Percentiles rank a stretch among this genome's conserved stretches.
These are phyloP conservation scores for Mucor sp. DNA, from an alignment of 371 early-diverging fungal genomes.

Conservation along the genomic window DNA sequence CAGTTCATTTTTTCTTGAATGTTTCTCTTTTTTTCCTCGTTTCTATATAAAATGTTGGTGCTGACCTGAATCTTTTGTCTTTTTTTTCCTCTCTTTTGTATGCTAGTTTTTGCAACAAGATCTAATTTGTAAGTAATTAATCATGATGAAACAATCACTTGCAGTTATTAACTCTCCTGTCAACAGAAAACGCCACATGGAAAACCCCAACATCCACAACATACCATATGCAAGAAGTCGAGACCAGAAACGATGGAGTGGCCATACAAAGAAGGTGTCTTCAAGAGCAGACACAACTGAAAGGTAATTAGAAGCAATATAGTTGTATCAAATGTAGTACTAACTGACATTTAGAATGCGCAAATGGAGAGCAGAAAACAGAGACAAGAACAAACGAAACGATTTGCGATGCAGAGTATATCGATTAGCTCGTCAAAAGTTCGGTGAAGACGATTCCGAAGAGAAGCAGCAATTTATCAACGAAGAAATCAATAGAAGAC, in stretches of 20 bases:
- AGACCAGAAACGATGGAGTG: slow-evolving; percentile 61
- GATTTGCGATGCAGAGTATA: slow-evolving; percentile 74
- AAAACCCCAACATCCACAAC: slow-evolving; percentile 45
- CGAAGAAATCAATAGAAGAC: slow-evolving; percentile 56
- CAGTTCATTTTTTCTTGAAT: background rate
- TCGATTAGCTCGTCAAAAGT: slow-evolving; percentile 64
- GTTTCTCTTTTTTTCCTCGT: background rate
- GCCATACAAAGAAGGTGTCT: slow-evolving; percentile 56
- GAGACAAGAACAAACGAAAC: slow-evolving; percentile 65
- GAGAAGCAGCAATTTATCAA: slow-evolving; percentile 66
- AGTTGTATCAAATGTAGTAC: slow-evolving; percentile 5
- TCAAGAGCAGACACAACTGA: slow-evolving; percentile 55
- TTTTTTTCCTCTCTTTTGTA: background rate
- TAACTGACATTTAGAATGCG: slow-evolving; percentile 45
- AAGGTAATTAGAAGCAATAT: slow-evolving; percentile 31
- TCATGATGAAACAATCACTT: background rate
- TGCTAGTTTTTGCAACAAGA: slow-evolving; percentile 50
- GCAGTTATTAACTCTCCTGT: background rate
- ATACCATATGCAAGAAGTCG: slow-evolving; percentile 58
- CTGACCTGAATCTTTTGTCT: slow-evolving; percentile 3
- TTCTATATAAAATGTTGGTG: background rate
- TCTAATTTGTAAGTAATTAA: slow-evolving; percentile 42
- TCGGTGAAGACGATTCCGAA: slow-evolving; percentile 58
- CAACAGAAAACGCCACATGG: slow-evolving; percentile 42
- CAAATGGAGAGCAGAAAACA: slow-evolving; percentile 63